A percentile compares a stretch with the other conserved stretches of the same genome.
Evolutionary conservation across 139 green algal species (phyloP).

Genomic region (Chlamydomonas schloesseri): DNA sequence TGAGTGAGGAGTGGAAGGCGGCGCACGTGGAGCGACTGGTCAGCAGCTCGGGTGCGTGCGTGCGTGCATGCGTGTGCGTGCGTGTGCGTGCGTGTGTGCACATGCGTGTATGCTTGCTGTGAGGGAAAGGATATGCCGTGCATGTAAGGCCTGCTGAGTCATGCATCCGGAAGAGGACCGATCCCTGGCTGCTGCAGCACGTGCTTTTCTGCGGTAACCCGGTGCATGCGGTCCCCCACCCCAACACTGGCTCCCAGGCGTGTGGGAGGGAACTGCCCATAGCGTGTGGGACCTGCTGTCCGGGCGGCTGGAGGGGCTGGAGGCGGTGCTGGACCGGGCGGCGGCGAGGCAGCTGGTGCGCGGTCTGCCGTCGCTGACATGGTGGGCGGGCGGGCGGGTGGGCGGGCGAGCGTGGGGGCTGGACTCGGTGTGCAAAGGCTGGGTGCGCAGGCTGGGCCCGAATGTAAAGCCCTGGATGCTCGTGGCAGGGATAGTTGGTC

Average conservation of each 20-base stretch:
- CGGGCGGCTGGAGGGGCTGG: constrained; percentile 27
- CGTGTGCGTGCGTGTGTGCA: background rate
- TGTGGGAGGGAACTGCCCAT: constrained; percentile 16
- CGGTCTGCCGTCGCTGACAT: constrained; percentile 21
- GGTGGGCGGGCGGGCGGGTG: background rate
- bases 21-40: constrained; percentile 24
- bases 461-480: too few species aligned
- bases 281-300: constrained; percentile 9
- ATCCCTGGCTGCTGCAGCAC: too few species aligned
- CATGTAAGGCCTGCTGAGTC: too few species aligned
- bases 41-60: background rate
- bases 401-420: too few species aligned
- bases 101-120: background rate
- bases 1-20: constrained; percentile 28
- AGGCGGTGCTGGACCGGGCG: constrained; percentile 16
- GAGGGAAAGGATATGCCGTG: too few species aligned
- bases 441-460: too few species aligned
- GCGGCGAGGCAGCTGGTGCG: constrained; percentile 1
- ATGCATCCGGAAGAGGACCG: too few species aligned
- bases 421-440: too few species aligned
- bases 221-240: too few species aligned
- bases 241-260: background rate
- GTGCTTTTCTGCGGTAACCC: too few species aligned
- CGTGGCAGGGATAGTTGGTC: too few species aligned
- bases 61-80: too few species aligned